phyloP scores from a whole-genome alignment of 1,284 basidiomycete species.

The Peniophora sp. region DNA sequence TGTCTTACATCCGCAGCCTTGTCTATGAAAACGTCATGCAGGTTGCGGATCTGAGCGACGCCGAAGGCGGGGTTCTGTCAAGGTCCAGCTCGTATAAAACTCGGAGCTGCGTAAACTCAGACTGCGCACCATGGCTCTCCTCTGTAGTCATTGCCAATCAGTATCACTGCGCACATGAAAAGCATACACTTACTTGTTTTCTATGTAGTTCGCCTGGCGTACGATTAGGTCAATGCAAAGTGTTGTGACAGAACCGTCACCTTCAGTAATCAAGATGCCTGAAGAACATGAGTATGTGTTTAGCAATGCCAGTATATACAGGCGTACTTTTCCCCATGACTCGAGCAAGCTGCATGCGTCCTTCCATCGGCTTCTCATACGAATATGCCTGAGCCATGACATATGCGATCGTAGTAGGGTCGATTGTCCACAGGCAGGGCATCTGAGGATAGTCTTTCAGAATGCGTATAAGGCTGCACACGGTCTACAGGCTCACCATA shows the following conservation, averaged over 20 bases:
- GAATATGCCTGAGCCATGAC: conserved; percentile 36
- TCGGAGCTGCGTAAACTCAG: neutral
- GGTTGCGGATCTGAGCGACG: conserved; percentile 21
- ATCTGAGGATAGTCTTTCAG: conserved; percentile 18
- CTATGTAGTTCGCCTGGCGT: conserved; percentile 31
- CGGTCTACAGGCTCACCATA: neutral
- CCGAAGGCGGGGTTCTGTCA: conserved; percentile 27
- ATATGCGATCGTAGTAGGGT: conserved; percentile 43
- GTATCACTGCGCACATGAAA: neutral
- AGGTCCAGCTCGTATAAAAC: neutral
- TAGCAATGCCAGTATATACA: neutral
- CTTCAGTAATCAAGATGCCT: conserved; percentile 38
- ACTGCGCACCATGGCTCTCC: conserved; percentile 23
- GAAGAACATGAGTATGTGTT: neutral
- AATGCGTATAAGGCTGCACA: neutral
- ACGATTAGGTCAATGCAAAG: neutral
- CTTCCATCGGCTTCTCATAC: conserved; percentile 37
- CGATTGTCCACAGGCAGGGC: conserved; percentile 35
- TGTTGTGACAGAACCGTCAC: conserved; percentile 8
- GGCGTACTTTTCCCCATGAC: conserved; percentile 36
- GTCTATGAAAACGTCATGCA: conserved; percentile 24
- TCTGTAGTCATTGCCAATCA: conserved; percentile 11
- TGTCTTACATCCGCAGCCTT: conserved; percentile 20
- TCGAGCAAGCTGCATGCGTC: conserved; percentile 27
- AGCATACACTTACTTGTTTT: conserved; percentile 30